These are phyloP conservation scores for Aspergillus sclerotialis DNA, from an alignment of 2,329 filamentous ascomycete genomes.

Conservation along the genomic window DNA sequence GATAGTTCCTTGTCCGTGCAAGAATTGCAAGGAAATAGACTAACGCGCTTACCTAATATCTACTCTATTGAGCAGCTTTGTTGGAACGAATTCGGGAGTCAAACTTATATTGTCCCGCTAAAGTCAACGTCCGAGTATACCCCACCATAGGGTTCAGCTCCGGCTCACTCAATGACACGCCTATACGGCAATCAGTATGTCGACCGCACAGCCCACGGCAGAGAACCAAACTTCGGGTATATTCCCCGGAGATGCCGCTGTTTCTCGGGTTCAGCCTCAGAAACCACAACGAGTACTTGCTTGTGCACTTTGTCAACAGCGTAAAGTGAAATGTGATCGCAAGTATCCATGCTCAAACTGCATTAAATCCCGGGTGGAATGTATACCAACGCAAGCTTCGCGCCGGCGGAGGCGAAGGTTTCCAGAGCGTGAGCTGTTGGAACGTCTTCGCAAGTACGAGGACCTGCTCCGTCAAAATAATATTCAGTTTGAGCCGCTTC, in stretches of 20 bases:
- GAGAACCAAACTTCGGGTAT: no score
- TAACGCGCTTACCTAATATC: no score
- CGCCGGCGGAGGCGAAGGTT: conserved; percentile 54
- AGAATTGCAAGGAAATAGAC: no score
- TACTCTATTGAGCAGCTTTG: no score
- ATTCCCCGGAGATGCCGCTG: no score
- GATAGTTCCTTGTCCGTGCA: no score
- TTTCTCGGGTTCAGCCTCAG: not conserved
- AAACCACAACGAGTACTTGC: conserved; percentile 20
- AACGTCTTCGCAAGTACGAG: conserved; percentile 65
- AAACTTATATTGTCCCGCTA: no score
- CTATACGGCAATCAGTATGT: no score
- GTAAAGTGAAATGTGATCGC: conserved; percentile 69
- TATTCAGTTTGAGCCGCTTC: conserved; percentile 62
- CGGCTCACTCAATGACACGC: no score
- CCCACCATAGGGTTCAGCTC: no score
- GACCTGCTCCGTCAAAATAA: conserved; percentile 57
- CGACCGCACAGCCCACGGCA: not conserved
- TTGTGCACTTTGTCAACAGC: conserved; percentile 68
- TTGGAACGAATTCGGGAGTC: no score
- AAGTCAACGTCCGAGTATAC: no score
- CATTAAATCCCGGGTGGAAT: conserved; percentile 55
- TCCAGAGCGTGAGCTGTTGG: conserved; percentile 63
- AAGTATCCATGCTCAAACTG: conserved; percentile 66
- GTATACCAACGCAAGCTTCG: conserved; percentile 44